A percentile compares a stretch with the other conserved stretches of the same genome.
Conservation (phyloP, 2,329 filamentous ascomycete genomes). For the Stachybotrys elegans region DNA sequence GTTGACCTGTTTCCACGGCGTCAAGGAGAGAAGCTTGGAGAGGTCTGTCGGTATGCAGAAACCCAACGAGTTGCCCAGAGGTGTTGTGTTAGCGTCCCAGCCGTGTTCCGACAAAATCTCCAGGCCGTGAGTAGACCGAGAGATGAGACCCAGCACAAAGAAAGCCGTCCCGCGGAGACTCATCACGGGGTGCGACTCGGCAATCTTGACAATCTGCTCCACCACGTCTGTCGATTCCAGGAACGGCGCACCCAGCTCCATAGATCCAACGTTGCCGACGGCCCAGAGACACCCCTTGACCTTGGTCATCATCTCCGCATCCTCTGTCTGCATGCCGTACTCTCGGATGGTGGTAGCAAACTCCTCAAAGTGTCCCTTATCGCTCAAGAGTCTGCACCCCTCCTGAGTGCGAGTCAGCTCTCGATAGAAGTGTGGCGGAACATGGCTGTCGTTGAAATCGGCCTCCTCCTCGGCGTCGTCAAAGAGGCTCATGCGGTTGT, state of each 20-base stretch:
- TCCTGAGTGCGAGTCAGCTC: constrained; percentile 90
- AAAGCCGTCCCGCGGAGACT: constrained; percentile 93
- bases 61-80: constrained; percentile 76
- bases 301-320: constrained; percentile 80
- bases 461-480: constrained; percentile 52
- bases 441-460: constrained; percentile 58
- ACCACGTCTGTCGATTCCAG: constrained; percentile 88
- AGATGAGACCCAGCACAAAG: constrained; percentile 90
- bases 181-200: constrained; percentile 82
- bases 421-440: constrained; percentile 97
- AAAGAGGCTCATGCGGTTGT: constrained; percentile 53
- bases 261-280: constrained; percentile 94
- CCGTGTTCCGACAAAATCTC: constrained; percentile 85
- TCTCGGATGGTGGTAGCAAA: constrained; percentile 87
- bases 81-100: constrained; percentile 88
- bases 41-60: constrained; percentile 82
- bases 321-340: constrained; percentile 77
- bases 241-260: constrained; percentile 94
- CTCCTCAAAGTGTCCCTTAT: constrained; percentile 95
- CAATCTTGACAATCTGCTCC: constrained; percentile 79
- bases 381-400: constrained; percentile 80
- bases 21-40: constrained; percentile 69
- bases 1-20: constrained; percentile 51
- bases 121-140: constrained; percentile 83
- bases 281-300: constrained; percentile 98